These are phyloP conservation scores for Phaeosphaeriaceae sp. DNA, from an alignment of 2,329 filamentous ascomycete genomes.

Conservation along the genomic window DNA sequence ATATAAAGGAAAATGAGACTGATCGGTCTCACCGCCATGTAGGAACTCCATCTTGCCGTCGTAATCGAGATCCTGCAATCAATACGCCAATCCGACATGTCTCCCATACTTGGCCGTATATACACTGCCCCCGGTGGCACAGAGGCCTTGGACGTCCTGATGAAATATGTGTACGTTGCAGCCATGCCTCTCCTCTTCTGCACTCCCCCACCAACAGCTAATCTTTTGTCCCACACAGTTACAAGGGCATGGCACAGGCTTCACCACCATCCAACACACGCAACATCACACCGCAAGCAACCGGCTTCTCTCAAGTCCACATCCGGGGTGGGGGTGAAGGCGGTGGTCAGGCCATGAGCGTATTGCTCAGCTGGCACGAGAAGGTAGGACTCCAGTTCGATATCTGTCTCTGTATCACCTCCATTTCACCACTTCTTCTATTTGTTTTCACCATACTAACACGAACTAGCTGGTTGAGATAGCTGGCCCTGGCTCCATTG, in stretches of 20 bases:
- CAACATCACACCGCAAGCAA: constrained; percentile 73
- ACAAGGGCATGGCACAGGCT: constrained; percentile 80
- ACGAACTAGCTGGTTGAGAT: constrained; percentile 76
- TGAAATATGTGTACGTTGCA: constrained; percentile 88
- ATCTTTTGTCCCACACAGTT: constrained; percentile 58
- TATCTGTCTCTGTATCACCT: not conserved
- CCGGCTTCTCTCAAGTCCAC: constrained; percentile 85
- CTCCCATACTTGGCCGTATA: constrained; percentile 80
- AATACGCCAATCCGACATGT: constrained; percentile 96
- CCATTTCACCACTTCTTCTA: not conserved
- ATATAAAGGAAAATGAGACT: constrained; percentile 29
- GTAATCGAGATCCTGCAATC: constrained; percentile 94
- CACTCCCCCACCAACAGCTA: constrained; percentile 17
- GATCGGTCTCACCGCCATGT: constrained; percentile 34
- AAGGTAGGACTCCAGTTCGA: constrained; percentile 60
- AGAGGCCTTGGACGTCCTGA: constrained; percentile 88
- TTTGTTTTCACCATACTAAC: constrained; percentile 17
- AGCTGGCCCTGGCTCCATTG: constrained; percentile 85
- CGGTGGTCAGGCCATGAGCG: constrained; percentile 90
- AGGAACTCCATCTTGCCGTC: constrained; percentile 86
- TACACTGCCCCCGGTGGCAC: constrained; percentile 79
- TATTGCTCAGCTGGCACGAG: constrained; percentile 97
- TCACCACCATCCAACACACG: constrained; percentile 37
- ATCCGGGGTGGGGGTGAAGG: constrained; percentile 67
- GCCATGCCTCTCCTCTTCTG: constrained; percentile 5